Conservation (phyloP, 1,139 yeast genomes). For the Saccharomyces hybrid region DNA sequence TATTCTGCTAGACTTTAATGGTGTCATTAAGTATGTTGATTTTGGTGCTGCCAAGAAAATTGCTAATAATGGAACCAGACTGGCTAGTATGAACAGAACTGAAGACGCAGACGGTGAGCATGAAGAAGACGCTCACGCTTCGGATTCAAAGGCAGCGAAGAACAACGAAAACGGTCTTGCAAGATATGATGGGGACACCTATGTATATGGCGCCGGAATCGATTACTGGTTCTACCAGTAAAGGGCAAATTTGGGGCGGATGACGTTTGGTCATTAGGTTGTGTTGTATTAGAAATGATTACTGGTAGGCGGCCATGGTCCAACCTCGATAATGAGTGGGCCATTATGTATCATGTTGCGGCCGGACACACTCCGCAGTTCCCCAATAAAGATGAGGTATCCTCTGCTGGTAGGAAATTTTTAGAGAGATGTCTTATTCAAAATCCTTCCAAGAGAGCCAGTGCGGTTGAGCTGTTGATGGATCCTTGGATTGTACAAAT, state of each 20-base stretch:
- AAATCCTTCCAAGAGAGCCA: conserved; percentile 71
- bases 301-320: conserved; percentile 86
- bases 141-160: conserved; percentile 2
- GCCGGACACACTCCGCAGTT: conserved; percentile 88
- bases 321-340: conserved; percentile 93
- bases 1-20: conserved; percentile 80
- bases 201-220: conserved; percentile 99
- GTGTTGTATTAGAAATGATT: conserved; percentile 76
- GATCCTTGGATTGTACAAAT: conserved; percentile 88
- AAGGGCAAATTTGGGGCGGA: conserved; percentile 62
- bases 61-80: conserved; percentile 43
- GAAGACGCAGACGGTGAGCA: conserved; percentile 1
- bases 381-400: conserved; percentile 71
- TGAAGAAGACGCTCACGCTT: not conserved
- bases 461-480: conserved; percentile 74
- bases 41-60: conserved; percentile 97
- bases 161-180: conserved; percentile 9
- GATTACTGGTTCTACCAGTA: conserved; percentile 64
- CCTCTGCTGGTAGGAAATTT: conserved; percentile 64
- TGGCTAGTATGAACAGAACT: conserved; percentile 2
- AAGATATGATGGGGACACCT: conserved; percentile 83
- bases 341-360: conserved; percentile 96
- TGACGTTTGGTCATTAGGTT: conserved; percentile 80
- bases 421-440: conserved; percentile 71
- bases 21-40: conserved; percentile 90